phyloP scores from a whole-genome alignment of 257 asterid species.

The Salvia hispanica region DNA sequence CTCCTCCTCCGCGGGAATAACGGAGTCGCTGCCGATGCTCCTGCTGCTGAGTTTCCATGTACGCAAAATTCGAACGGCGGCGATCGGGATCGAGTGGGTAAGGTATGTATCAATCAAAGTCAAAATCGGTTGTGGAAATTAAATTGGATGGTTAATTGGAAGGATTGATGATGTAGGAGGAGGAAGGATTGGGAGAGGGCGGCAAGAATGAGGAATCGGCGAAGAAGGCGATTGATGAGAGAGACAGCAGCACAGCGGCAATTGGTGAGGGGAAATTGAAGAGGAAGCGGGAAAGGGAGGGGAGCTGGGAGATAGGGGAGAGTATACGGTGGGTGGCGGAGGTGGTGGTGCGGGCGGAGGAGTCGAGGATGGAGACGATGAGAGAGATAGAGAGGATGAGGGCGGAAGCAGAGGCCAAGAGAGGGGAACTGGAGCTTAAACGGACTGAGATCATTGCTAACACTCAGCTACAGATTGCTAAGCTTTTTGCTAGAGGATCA shows the following conservation, averaged over 20 bases:
- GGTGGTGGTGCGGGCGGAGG: slow-evolving; percentile 68
- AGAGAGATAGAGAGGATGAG: slow-evolving; percentile 75
- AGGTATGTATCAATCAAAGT: slow-evolving; percentile 45
- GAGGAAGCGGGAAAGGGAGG: slow-evolving; percentile 42
- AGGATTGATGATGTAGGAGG: slow-evolving; percentile 28
- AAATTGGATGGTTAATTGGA: too few species aligned
- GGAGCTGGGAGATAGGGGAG: slow-evolving; percentile 53
- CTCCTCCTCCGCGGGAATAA: slow-evolving; percentile 68
- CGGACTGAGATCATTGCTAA: slow-evolving; percentile 73
- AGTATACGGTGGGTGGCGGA: slow-evolving; percentile 75
- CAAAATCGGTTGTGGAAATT: too few species aligned
- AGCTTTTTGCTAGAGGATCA: slow-evolving; percentile 53
- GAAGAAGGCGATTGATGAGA: slow-evolving; percentile 42
- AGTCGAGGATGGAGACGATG: slow-evolving; percentile 75
- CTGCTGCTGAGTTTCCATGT: too few species aligned
- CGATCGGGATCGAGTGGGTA: slow-evolving; percentile 41
- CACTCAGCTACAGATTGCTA: slow-evolving; percentile 77
- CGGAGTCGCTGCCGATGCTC: slow-evolving; percentile 17
- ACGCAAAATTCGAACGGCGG: slow-evolving; percentile 49
- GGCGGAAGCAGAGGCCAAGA: slow-evolving; percentile 71
- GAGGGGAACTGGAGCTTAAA: slow-evolving; percentile 76
- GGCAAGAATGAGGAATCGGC: slow-evolving; percentile 34
- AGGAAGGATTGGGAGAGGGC: slow-evolving; percentile 42
- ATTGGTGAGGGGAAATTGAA: slow-evolving; percentile 33
- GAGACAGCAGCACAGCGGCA: slow-evolving; percentile 69